Percentiles rank a stretch among this genome's conserved stretches.
Conservation (phyloP, 768 basidiomycete genomes). For the Lactifluus piperatus region DNA sequence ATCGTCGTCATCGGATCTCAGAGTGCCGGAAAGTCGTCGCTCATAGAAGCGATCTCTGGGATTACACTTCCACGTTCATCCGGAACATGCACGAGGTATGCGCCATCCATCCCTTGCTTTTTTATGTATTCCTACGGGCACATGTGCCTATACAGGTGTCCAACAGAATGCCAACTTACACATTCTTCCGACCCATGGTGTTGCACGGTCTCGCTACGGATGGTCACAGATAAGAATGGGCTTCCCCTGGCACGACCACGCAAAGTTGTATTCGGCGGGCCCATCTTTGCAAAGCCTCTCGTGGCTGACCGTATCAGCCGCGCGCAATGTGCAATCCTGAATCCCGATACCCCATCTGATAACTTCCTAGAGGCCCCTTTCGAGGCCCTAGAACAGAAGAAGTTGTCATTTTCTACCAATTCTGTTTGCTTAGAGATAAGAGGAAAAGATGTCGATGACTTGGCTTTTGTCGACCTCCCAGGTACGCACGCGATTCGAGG, state of each 20-base stretch:
- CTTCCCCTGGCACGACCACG: conserved; percentile 29
- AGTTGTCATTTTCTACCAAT: conserved; percentile 32
- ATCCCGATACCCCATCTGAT: conserved; percentile 33
- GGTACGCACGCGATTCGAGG: conserved; percentile 22
- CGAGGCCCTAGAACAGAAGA: conserved; percentile 21
- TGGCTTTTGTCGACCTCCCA: conserved; percentile 36
- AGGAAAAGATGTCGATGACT: conserved; percentile 31
- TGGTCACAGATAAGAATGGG: conserved; percentile 25
- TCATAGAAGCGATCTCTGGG: conserved; percentile 71
- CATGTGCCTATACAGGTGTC: conserved; percentile 24
- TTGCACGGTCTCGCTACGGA: conserved; percentile 29
- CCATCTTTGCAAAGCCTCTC: conserved; percentile 40
- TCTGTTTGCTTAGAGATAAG: conserved; percentile 31
- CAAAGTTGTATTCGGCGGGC: conserved; percentile 24
- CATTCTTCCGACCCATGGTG: conserved; percentile 26
- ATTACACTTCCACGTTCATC: conserved; percentile 59
- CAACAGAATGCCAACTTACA: conserved; percentile 31
- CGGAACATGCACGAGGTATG: conserved; percentile 69
- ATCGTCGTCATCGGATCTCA: conserved; percentile 69
- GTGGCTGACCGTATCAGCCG: conserved; percentile 62
- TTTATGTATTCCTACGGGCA: neutral
- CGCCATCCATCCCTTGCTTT: neutral
- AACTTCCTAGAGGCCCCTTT: conserved; percentile 34
- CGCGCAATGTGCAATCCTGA: conserved; percentile 58
- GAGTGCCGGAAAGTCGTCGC: conserved; percentile 67